Base-by-base conservation (phyloP, 73 alveolate species). In the Paramecium caudatum region DNA sequence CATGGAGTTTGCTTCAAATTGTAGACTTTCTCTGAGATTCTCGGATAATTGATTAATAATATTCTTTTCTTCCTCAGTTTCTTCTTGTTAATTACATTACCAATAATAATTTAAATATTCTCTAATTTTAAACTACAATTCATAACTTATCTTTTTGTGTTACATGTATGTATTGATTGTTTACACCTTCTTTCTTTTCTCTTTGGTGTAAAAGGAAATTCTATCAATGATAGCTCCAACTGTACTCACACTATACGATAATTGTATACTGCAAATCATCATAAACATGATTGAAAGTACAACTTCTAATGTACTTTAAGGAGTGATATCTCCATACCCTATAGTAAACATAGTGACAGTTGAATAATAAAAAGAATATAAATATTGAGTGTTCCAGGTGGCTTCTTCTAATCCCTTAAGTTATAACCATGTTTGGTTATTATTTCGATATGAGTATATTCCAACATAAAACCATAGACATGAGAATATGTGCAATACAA, bases 321-420 rank as follows among this genome's bases (percentile, higher is more conserved):
- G 93, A 86, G 81, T 63, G n/a, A 86, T 63, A 61, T 86, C 93
- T n/a, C 93, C 93, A 63, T 86, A 86, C 19, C 93, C 93, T 10
- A 86, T 80, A 21, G 93, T 86, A 63, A 86, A 62, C 93, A 86
- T 86, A 19, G 93, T 86, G 19, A 78, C 84, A 3, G 84, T 63
- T 9, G 93, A 86, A 63, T 41, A 86, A 36, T 86, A 86, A 36
- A 86, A 62, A 25, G 93, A 41, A 46, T 63, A 86, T 37, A 86
- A 62, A 43, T 86, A 86, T 45, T 74, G 43, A 3, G 19, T 43
- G 9, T 43, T 37, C 88, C 88, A 74, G 21, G 17, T 43, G 6
- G 43, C 65, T 16, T 74, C 88, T 5, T 37, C 69, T 21, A 74
- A 37, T 5, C 43, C 32, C 32, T 74, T 41, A n/a, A 39, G 19